Evolutionary conservation across 257 asterid genomes (phyloP).

Genomic region (Rehmannia glutinosa): DNA sequence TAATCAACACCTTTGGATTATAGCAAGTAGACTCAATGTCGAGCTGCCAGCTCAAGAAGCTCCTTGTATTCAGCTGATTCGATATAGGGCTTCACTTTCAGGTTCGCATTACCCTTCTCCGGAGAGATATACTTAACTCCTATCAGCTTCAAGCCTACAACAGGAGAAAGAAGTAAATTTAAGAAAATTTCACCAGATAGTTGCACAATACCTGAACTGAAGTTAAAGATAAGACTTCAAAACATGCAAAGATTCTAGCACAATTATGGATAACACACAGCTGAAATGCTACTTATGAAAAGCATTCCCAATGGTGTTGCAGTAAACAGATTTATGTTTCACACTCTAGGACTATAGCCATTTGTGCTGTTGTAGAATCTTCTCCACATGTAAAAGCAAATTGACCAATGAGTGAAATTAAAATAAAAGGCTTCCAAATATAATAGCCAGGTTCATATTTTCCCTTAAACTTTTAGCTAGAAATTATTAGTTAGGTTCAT

Average conservation of each 20-base stretch:
- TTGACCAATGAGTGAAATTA: background rate
- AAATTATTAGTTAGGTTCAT: background rate
- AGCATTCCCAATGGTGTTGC: no score
- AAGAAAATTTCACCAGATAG: background rate
- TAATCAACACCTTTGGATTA: background rate
- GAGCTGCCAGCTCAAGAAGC: constrained; percentile 54
- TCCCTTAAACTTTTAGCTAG: background rate
- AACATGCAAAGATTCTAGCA: no score
- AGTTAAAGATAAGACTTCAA: background rate
- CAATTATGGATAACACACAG: no score
- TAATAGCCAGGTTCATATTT: background rate
- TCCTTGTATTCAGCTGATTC: constrained; percentile 38
- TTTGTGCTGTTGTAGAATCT: no score
- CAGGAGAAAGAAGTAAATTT: background rate
- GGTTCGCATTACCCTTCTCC: constrained; percentile 33
- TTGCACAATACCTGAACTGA: background rate
- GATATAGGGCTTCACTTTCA: constrained; percentile 65
- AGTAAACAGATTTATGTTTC: no score
- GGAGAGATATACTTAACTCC: constrained; percentile 81
- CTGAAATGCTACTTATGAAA: no score
- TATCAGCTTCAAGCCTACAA: constrained; percentile 71
- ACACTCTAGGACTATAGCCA: no score
- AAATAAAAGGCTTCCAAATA: background rate
- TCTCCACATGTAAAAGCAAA: no score
- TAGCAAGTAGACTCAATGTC: constrained; percentile 25